These are phyloP conservation scores for Epichloe hybrida DNA, from an alignment of 2,329 filamentous ascomycete genomes.

Conservation along the genomic window DNA sequence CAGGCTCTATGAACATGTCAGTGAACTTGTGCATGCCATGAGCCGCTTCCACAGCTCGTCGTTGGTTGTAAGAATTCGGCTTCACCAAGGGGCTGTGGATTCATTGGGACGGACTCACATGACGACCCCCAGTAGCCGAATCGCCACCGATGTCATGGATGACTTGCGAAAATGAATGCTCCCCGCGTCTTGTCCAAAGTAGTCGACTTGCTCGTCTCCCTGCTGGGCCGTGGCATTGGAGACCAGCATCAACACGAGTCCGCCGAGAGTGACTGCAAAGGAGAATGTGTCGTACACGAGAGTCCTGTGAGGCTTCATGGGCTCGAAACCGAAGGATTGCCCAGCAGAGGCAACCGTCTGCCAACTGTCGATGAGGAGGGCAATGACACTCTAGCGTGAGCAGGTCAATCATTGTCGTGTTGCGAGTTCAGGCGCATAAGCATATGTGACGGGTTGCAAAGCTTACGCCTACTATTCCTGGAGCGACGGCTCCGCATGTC, in stretches of 20 bases:
- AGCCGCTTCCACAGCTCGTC: no score
- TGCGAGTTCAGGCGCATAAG: no score
- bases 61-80: no score
- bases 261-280: slow-evolving; percentile 20
- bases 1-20: background rate
- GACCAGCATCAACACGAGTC: slow-evolving; percentile 21
- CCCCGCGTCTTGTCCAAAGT: slow-evolving; percentile 3
- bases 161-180: slow-evolving; percentile 4
- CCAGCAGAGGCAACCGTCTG: slow-evolving; percentile 19
- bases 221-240: slow-evolving; percentile 4
- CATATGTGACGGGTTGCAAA: background rate
- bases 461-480: slow-evolving; percentile 21
- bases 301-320: slow-evolving; percentile 15
- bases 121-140: slow-evolving; percentile 12
- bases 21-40: no score
- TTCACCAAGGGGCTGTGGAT: no score
- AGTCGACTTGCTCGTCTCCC: background rate
- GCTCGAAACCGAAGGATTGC: slow-evolving; percentile 12
- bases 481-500: slow-evolving; percentile 15
- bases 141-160: background rate
- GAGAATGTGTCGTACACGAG: slow-evolving; percentile 21
- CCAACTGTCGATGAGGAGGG: slow-evolving; percentile 26
- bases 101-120: slow-evolving; percentile 9
- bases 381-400: slow-evolving; percentile 9
- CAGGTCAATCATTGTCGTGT: background rate